Conservation (phyloP, 2,329 filamentous ascomycete species). For the Dactylellina parvicollis region DNA sequence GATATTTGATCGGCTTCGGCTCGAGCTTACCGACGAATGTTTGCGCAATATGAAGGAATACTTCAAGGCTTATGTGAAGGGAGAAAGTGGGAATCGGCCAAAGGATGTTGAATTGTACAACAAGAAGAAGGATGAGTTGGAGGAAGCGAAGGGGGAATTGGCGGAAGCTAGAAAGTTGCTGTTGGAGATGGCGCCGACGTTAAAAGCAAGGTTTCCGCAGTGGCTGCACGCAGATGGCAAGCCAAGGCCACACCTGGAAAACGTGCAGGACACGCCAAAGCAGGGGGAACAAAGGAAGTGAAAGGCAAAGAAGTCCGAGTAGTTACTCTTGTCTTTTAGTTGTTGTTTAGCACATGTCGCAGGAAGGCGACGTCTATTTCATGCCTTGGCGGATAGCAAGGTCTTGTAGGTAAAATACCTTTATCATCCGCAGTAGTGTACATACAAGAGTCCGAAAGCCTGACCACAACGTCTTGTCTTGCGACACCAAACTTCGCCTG, state of each 20-base stretch:
- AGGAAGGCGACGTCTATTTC: not conserved
- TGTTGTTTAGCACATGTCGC: too few relatives aligned
- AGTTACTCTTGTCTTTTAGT: too few relatives aligned
- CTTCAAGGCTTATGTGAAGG: not conserved
- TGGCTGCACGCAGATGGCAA: not conserved
- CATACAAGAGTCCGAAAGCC: not conserved
- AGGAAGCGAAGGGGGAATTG: slow-evolving; percentile 5
- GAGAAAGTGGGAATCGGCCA: not conserved
- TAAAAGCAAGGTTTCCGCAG: slow-evolving; percentile 8
- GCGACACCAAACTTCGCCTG: too few relatives aligned
- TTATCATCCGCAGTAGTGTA: not conserved
- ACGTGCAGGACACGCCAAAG: not conserved
- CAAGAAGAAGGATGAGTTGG: slow-evolving; percentile 9
- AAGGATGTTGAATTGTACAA: not conserved
- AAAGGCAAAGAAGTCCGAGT: too few relatives aligned
- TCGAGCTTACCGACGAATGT: not conserved
- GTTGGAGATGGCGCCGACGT: slow-evolving; percentile 20
- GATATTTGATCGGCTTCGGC: not conserved
- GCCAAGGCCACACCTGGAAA: not conserved
- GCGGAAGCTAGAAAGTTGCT: slow-evolving; percentile 26
- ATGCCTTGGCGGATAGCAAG: not conserved
- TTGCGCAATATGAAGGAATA: not conserved
- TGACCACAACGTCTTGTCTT: not conserved
- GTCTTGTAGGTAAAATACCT: not conserved
- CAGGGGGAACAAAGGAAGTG: not conserved